Conservation (phyloP, 129 eudicot species). For the Tagetes patula region DNA sequence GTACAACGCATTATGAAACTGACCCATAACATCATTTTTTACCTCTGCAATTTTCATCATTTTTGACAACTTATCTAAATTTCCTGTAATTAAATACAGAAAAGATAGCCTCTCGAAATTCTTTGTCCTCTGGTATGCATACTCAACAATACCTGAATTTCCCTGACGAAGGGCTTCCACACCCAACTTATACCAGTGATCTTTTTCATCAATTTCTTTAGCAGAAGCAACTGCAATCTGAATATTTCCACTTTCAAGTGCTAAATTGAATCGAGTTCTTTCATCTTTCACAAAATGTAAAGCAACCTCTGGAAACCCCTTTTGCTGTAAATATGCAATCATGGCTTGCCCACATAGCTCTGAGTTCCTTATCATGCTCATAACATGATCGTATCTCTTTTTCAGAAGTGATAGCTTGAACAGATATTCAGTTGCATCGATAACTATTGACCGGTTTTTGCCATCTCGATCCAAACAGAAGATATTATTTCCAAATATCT, state of each 20-base stretch:
- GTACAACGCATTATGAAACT: slow-evolving; percentile 67
- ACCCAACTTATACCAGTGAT: slow-evolving; percentile 67
- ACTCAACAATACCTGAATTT: slow-evolving; percentile 65
- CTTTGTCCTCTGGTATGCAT: slow-evolving; percentile 61
- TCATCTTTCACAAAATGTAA: slow-evolving; percentile 79
- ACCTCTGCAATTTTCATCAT: slow-evolving; percentile 74
- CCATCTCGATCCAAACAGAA: slow-evolving; percentile 73
- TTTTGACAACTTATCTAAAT: slow-evolving; percentile 54
- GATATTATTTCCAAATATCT: slow-evolving; percentile 51
- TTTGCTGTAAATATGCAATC: slow-evolving; percentile 72
- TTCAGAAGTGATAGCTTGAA: slow-evolving; percentile 50
- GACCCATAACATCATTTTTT: slow-evolving; percentile 67
- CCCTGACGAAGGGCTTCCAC: slow-evolving; percentile 78
- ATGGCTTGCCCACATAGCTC: slow-evolving; percentile 71
- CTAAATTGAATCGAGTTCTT: slow-evolving; percentile 62
- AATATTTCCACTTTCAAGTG: slow-evolving; percentile 75
- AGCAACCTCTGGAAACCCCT: slow-evolving; percentile 73
- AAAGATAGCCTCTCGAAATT: slow-evolving; percentile 65
- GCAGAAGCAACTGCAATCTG: slow-evolving; percentile 77
- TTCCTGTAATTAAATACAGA: slow-evolving; percentile 56
- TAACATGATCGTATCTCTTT: slow-evolving; percentile 64
- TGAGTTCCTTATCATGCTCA: slow-evolving; percentile 64
- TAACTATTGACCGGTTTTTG: slow-evolving; percentile 52
- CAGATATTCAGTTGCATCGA: slow-evolving; percentile 60
- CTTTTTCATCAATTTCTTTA: slow-evolving; percentile 68